phyloP scores from a whole-genome alignment of 1,284 basidiomycete genomes.

The Pascua sp. region DNA sequence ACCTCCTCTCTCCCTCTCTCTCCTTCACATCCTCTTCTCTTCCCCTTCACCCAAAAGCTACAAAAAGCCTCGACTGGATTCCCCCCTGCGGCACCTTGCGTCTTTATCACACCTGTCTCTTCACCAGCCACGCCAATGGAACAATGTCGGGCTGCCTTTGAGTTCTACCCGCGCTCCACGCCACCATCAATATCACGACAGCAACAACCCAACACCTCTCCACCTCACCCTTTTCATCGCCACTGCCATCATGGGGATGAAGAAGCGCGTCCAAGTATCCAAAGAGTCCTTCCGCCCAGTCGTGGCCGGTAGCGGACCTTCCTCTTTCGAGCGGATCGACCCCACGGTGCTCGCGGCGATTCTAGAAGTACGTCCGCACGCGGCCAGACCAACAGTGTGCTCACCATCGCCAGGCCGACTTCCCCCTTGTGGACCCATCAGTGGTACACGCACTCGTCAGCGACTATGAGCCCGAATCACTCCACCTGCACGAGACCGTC shows the following conservation, averaged over 20 bases:
- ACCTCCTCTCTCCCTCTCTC: no score
- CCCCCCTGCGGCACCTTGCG: no score
- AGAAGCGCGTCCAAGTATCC: slow-evolving; percentile 1
- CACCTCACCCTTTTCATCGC: no score
- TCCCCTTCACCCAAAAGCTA: no score
- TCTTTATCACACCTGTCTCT: background rate
- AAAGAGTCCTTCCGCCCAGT: background rate
- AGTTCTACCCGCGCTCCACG: no score
- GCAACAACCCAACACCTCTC: no score
- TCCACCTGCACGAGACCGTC: slow-evolving; percentile 22
- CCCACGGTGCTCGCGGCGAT: slow-evolving; percentile 22
- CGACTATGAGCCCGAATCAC: slow-evolving; percentile 33
- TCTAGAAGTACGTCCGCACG: slow-evolving; percentile 15
- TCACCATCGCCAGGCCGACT: slow-evolving; percentile 32
- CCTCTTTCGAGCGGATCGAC: slow-evolving; percentile 12
- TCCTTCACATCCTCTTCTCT: no score
- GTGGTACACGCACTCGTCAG: slow-evolving; percentile 41
- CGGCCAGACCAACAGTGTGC: background rate
- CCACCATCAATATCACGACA: no score
- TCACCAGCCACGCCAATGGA: background rate
- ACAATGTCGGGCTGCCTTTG: no score
- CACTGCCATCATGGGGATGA: slow-evolving; percentile 3
- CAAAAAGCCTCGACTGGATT: no score
- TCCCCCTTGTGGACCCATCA: slow-evolving; percentile 39
- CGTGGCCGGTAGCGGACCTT: background rate